Conservation (phyloP, 306 rosid genomes). For the Vigna unguiculata region DNA sequence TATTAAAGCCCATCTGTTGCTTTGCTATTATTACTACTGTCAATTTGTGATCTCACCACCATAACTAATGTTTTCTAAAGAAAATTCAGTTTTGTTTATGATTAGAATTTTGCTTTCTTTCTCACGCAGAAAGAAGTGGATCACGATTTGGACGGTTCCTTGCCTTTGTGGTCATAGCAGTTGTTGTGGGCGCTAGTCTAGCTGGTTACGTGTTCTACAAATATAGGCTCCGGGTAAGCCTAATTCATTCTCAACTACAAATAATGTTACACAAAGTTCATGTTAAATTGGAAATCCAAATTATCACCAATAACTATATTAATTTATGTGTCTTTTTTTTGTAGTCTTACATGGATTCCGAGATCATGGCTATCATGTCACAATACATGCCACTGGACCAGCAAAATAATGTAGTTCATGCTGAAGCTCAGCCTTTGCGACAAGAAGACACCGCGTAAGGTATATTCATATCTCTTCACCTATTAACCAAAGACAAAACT, state of each 20-base stretch:
- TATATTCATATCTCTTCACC: conserved; percentile 38
- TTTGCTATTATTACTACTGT: neutral
- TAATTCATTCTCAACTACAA: conserved; percentile 18
- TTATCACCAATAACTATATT: conserved; percentile 4
- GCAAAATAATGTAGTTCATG: conserved; percentile 61
- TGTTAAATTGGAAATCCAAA: conserved; percentile 18
- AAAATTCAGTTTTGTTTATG: neutral
- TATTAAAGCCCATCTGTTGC: neutral
- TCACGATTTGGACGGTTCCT: conserved; percentile 65
- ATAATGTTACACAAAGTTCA: neutral
- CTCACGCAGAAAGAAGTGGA: conserved; percentile 69
- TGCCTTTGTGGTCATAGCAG: conserved; percentile 62
- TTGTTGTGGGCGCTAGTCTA: conserved; percentile 63
- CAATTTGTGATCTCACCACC: neutral
- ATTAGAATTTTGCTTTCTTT: conserved; percentile 28
- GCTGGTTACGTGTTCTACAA: conserved; percentile 92
- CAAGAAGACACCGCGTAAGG: conserved; percentile 64
- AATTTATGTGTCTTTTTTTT: neutral
- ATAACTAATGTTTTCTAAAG: neutral
- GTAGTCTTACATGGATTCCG: conserved; percentile 96
- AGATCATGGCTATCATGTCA: conserved; percentile 96
- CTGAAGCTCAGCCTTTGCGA: conserved; percentile 69
- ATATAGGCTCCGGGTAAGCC: conserved; percentile 88
- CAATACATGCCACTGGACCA: conserved; percentile 97
- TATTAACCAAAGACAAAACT: neutral